These are phyloP conservation scores for Willaertia magna DNA, from an alignment of 208 protist species.

Conservation along the genomic window DNA sequence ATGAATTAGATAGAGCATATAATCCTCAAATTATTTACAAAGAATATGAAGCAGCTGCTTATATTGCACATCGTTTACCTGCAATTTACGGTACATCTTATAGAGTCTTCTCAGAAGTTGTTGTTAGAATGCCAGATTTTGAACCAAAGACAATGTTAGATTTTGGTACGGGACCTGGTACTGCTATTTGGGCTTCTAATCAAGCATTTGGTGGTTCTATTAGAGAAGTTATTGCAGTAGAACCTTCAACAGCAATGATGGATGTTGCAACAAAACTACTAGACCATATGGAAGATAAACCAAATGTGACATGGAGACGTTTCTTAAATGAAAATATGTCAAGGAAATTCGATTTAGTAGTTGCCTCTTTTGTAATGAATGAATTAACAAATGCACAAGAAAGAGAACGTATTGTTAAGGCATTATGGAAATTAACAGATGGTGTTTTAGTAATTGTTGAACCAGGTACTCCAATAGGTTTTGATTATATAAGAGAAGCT, in stretches of 20 bases:
- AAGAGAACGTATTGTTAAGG: not conserved
- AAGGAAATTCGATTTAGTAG: not conserved
- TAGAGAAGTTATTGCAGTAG: not conserved
- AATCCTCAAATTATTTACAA: not conserved
- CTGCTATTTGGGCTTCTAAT: constrained; percentile 6
- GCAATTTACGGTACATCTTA: not conserved
- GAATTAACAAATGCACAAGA: not conserved
- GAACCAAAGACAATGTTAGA: constrained; percentile 2
- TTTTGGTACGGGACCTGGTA: constrained; percentile 11
- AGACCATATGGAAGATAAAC: not conserved
- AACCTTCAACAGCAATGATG: constrained; percentile 10
- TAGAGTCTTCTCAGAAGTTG: not conserved
- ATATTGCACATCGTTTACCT: not conserved
- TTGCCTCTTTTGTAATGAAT: constrained; percentile 2
- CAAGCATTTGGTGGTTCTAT: not conserved
- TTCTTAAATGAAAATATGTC: constrained; percentile 1
- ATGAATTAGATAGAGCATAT: not conserved
- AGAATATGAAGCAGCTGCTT: not conserved
- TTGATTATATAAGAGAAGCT: not conserved
- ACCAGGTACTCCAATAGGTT: constrained; percentile 3
- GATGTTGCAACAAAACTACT: not conserved
- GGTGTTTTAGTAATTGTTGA: constrained; percentile 6
- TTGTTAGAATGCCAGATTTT: not conserved
- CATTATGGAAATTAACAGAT: not conserved
- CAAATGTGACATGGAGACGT: not conserved